phyloP scores from a whole-genome alignment of 176 grass and related monocot species.

The Aegilops longissima region DNA sequence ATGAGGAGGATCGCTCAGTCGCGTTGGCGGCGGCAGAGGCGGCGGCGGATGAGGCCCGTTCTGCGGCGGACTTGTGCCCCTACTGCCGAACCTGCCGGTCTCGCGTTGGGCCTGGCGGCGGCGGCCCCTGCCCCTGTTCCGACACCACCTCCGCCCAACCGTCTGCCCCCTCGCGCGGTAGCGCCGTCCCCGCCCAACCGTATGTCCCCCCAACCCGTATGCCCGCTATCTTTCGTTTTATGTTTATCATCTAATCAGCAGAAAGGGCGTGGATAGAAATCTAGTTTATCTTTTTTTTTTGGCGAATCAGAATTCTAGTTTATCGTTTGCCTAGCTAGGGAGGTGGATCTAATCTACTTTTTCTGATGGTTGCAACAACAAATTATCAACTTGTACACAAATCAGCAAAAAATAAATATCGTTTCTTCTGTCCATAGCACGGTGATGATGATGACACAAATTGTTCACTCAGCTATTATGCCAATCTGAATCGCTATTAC shows the following conservation, averaged over 20 bases:
- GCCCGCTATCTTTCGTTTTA: background rate
- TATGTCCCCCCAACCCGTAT: background rate
- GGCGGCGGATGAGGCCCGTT: too few relatives aligned
- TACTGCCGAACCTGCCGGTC: too few relatives aligned
- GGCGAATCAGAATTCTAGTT: background rate
- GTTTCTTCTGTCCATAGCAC: background rate
- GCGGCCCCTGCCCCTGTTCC: too few relatives aligned
- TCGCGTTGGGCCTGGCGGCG: too few relatives aligned
- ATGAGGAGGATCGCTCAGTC: too few relatives aligned
- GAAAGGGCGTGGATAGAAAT: background rate
- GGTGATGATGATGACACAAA: background rate
- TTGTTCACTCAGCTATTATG: background rate
- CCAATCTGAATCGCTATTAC: background rate
- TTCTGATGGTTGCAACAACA: background rate
- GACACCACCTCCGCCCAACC: too few relatives aligned
- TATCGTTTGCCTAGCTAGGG: background rate
- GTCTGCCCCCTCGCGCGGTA: too few relatives aligned
- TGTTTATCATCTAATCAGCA: background rate
- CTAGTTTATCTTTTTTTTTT: background rate
- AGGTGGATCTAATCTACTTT: background rate
- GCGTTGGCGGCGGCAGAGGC: too few relatives aligned
- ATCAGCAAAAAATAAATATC: background rate
- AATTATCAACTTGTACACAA: background rate
- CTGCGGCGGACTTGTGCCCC: too few relatives aligned
- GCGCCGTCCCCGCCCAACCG: too few relatives aligned